Conservation (phyloP, 2,329 filamentous ascomycete genomes). For the Colletotrichum sp. region DNA sequence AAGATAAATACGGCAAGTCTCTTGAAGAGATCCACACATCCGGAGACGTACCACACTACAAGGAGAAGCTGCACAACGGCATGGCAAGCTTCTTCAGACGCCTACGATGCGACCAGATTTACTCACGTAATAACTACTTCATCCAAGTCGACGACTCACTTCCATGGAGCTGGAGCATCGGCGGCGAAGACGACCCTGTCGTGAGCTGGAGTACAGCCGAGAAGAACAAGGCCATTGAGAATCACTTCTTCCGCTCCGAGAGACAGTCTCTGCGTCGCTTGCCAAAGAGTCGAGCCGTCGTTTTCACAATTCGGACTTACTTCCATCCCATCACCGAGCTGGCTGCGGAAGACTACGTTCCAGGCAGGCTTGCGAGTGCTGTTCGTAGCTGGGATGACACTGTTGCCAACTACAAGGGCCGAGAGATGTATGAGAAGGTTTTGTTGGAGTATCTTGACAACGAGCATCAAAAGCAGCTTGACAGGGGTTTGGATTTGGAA, state of each 20-base stretch:
- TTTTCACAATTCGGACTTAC: slow-evolving; percentile 83
- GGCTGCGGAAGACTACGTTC: slow-evolving; percentile 75
- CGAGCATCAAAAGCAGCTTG: slow-evolving; percentile 76
- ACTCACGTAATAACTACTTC: slow-evolving; percentile 81
- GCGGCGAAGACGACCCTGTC: slow-evolving; percentile 67
- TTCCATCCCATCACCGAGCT: slow-evolving; percentile 75
- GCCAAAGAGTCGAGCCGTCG: slow-evolving; percentile 60
- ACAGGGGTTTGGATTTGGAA: slow-evolving; percentile 65
- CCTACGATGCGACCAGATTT: slow-evolving; percentile 69
- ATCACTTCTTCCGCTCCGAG: slow-evolving; percentile 81
- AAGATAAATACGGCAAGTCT: slow-evolving; percentile 82
- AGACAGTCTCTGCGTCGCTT: slow-evolving; percentile 71
- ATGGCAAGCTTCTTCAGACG: slow-evolving; percentile 84
- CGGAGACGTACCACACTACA: slow-evolving; percentile 76
- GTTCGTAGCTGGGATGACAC: slow-evolving; percentile 82
- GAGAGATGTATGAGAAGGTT: slow-evolving; percentile 74
- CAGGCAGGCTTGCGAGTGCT: slow-evolving; percentile 77
- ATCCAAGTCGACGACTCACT: slow-evolving; percentile 83
- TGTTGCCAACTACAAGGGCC: slow-evolving; percentile 79
- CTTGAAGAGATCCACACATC: slow-evolving; percentile 81
- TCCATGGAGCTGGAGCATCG: slow-evolving; percentile 79
- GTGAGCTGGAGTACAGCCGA: slow-evolving; percentile 79
- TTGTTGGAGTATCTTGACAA: slow-evolving; percentile 77
- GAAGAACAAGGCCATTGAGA: slow-evolving; percentile 72
- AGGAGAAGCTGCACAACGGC: slow-evolving; percentile 73